phyloP scores from a whole-genome alignment of 768 basidiomycete genomes.

The Calocybe gangraenosa region DNA sequence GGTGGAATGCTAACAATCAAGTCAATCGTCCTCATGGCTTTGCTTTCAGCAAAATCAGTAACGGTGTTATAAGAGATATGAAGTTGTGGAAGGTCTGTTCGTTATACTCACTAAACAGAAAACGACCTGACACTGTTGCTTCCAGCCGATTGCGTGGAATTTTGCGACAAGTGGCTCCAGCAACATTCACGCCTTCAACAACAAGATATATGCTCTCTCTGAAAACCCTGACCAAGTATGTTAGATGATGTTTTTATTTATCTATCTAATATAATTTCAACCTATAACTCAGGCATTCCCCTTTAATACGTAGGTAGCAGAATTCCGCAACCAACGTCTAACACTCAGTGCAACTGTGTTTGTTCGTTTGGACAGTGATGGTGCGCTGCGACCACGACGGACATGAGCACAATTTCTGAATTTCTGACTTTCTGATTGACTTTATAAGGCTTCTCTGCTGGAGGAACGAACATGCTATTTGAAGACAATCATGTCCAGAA shows the following conservation, averaged over 20 bases:
- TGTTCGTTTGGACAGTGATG: constrained; percentile 26
- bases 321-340: neutral
- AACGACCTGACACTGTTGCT: neutral
- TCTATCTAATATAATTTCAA: too few relatives aligned
- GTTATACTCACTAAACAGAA: neutral
- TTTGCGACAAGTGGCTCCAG: constrained; percentile 47
- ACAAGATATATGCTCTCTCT: constrained; percentile 50
- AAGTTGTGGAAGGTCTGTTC: constrained; percentile 47
- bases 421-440: neutral
- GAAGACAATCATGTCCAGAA: constrained; percentile 56
- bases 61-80: constrained; percentile 53
- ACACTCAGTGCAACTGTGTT: neutral
- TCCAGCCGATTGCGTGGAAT: constrained; percentile 55
- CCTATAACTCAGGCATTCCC: constrained; percentile 49
- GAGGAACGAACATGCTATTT: constrained; percentile 52
- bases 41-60: constrained; percentile 47
- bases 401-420: neutral
- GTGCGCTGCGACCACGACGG: constrained; percentile 16
- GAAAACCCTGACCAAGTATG: constrained; percentile 29
- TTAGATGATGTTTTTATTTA: too few relatives aligned
- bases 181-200: constrained; percentile 51
- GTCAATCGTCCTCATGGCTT: constrained; percentile 53
- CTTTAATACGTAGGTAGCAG: constrained; percentile 50
- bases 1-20: constrained; percentile 55
- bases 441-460: constrained; percentile 51